These are phyloP conservation scores for Tetratostichococcus sp. DNA, from an alignment of 139 green algal genomes.

Conservation along the genomic window DNA sequence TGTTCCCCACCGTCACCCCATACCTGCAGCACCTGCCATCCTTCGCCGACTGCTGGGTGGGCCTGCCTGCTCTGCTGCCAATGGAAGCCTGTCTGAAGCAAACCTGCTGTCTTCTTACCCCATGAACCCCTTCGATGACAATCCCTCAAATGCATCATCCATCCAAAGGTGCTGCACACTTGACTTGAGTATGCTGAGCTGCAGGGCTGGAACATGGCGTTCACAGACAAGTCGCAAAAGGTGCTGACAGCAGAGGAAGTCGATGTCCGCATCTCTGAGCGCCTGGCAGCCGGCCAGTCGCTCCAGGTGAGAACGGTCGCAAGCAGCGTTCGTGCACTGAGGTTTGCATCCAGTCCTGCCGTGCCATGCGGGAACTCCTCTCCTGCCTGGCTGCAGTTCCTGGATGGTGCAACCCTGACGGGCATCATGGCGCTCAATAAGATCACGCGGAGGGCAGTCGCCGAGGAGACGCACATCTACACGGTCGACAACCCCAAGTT, in stretches of 20 bases:
- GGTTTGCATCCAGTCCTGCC: too few relatives aligned
- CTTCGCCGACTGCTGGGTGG: conserved; percentile 78
- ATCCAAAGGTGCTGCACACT: not conserved
- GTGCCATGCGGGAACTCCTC: not conserved
- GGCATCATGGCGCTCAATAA: conserved; percentile 42
- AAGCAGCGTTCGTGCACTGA: too few relatives aligned
- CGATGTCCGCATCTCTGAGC: conserved; percentile 40
- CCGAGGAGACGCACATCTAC: conserved; percentile 59
- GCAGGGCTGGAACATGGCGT: conserved; percentile 75
- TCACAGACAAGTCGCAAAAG: conserved; percentile 24
- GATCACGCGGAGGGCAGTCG: conserved; percentile 38
- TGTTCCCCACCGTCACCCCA: conserved; percentile 59
- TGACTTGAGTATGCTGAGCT: not conserved
- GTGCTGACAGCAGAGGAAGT: conserved; percentile 26
- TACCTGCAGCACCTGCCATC: conserved; percentile 82
- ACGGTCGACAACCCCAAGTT: conserved; percentile 64
- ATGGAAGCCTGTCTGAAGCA: too few relatives aligned
- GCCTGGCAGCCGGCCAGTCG: conserved; percentile 21
- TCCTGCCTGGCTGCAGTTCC: too few relatives aligned
- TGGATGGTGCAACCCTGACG: conserved; percentile 39
- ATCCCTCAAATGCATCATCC: too few relatives aligned
- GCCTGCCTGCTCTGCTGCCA: not conserved
- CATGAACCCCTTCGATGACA: too few relatives aligned
- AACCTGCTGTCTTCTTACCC: too few relatives aligned
- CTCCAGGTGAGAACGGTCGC: too few relatives aligned